Conservation (phyloP, 129 eudicot genomes). For the Gnaphalium uliginosum region DNA sequence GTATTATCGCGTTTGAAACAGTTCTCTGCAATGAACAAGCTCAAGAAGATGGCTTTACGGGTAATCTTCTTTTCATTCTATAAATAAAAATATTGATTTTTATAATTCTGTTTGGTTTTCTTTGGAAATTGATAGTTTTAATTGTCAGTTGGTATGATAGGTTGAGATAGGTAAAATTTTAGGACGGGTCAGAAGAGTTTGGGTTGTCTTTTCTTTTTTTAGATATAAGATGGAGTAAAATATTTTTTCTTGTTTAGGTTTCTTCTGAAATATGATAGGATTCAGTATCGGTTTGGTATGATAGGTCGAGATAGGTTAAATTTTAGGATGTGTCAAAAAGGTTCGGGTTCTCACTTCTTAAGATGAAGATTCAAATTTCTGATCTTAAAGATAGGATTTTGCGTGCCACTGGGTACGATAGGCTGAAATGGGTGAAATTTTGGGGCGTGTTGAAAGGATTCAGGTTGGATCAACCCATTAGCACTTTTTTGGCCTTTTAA, state of each 20-base stretch:
- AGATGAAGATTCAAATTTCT: neutral
- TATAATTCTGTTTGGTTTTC: neutral
- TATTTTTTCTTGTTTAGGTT: constrained; percentile 12
- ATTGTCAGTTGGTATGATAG: neutral
- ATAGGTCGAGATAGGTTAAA: constrained; percentile 15
- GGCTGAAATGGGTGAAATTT: too few species aligned
- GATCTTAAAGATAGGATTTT: neutral
- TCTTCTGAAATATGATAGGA: constrained; percentile 8
- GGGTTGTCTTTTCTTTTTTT: neutral
- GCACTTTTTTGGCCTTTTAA: neutral
- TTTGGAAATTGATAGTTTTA: neutral
- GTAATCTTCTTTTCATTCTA: constrained; percentile 36
- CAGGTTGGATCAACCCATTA: neutral
- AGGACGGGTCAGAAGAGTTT: neutral
- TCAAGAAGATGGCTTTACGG: constrained; percentile 97
- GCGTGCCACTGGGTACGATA: too few species aligned
- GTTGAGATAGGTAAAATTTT: neutral
- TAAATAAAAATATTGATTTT: neutral
- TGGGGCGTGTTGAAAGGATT: neutral
- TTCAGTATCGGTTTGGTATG: constrained; percentile 12
- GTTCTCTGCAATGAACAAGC: constrained; percentile 95
- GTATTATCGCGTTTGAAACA: constrained; percentile 88
- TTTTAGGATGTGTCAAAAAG: constrained; percentile 14
- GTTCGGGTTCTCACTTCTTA: neutral
- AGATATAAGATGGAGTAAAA: neutral